Evolutionary conservation across 2,329 filamentous ascomycete genomes (phyloP), one percentile per base, ranked within the genome.

Genomic region (Trichoderma lentiforme): DNA sequence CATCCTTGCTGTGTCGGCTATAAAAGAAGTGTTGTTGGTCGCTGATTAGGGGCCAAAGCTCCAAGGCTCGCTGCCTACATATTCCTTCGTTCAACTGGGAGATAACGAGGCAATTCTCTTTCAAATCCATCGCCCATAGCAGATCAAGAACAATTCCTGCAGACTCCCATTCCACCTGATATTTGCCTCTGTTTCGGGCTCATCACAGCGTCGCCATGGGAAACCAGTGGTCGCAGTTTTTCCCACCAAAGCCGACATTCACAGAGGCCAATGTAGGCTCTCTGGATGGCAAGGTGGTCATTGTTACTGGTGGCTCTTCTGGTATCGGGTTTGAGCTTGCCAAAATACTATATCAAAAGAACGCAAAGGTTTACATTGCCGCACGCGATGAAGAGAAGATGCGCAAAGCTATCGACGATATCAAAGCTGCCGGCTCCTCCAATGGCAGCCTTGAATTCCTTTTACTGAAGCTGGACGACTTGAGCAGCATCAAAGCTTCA

Each of bases 291-390:
- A 67, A 67, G 18, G 51, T 43, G 9, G 51, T 89, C 71, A 83
- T 89, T 7, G 56, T 67, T 24, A 89, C 77, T 1, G 78, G 78
- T 70, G 73, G 76, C 61, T 77, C 76, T 71, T 75, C 75, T 11
- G 78, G 78, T 83, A 80, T 87, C 6, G 87, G 86, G 24, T 81
- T 83, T 53, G 84, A 87, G 73, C 80, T 88, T n/a, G 80, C 79
- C 64, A 82, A 81, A 34, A 84, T 88, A 6, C 80, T 90, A 18
- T 89, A 89, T 77, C 76, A 79, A 5, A 82, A 82, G 30, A 84
- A 86, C 70, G 86, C 80, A 47, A 87, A 80, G 4, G 83, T 89
- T 30, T 89, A 88, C 76, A 77, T 88, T 43, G 85, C 85, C 4
- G 83, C 83, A 1, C 84, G 86, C 47, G 83, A 80, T 4, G 73